Evolutionary conservation across 306 rosid genomes (phyloP).

Genomic region (Prunus dulcis): DNA sequence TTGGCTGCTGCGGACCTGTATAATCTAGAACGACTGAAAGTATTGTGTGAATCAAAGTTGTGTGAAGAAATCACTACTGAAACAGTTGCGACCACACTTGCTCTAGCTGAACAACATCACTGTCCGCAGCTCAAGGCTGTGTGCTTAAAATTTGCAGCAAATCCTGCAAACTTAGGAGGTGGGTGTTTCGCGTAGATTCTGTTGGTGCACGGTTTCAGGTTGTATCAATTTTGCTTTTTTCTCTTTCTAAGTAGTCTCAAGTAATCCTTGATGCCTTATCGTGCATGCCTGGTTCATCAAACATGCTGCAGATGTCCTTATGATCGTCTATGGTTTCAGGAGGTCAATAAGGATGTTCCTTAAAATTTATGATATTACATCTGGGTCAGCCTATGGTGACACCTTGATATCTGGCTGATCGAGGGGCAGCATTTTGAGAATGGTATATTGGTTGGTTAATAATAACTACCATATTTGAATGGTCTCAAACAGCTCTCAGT

Average conservation of each 20-base stretch:
- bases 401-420: conserved; percentile 18
- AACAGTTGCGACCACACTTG: conserved; percentile 70
- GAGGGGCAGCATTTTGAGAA: conserved; percentile 15
- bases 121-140: conserved; percentile 72
- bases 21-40: conserved; percentile 69
- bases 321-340: conserved; percentile 6
- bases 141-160: conserved; percentile 70
- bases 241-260: conserved; percentile 11
- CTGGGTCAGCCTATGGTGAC: conserved; percentile 23
- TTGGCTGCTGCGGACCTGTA: conserved; percentile 82
- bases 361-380: conserved; percentile 15
- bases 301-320: not conserved
- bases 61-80: conserved; percentile 61
- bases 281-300: not conserved
- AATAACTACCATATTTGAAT: not conserved
- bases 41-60: conserved; percentile 70
- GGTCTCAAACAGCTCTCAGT: not conserved
- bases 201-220: conserved; percentile 27
- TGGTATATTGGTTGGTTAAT: conserved; percentile 1
- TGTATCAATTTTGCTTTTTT: conserved; percentile 22
- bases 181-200: conserved; percentile 40
- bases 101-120: conserved; percentile 75
- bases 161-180: conserved; percentile 77
- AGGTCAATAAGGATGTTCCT: conserved; percentile 4
- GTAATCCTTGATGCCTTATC: conserved; percentile 17